Evolutionary conservation across 371 early-diverging fungal genomes (phyloP).

Genomic region (Saksenaea vasiformis): DNA sequence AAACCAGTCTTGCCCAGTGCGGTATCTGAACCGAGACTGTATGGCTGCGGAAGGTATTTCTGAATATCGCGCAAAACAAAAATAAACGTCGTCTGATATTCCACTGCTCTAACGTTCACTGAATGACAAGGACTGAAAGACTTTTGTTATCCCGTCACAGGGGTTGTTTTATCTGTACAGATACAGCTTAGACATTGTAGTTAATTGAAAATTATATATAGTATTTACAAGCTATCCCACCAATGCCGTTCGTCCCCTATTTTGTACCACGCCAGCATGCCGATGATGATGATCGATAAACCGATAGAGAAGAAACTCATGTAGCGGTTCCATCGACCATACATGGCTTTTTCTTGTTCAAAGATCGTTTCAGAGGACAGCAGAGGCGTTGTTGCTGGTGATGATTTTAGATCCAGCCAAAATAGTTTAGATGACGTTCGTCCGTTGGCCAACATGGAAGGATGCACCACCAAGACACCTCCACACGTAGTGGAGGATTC

Average conservation of each 20-base stretch:
- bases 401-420: neutral
- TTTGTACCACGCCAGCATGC: conserved; percentile 33
- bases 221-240: conserved; percentile 9
- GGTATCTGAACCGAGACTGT: no score
- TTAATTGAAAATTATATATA: neutral
- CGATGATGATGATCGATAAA: conserved; percentile 14
- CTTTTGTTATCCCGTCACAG: no score
- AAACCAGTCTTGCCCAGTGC: no score
- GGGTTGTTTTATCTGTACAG: no score
- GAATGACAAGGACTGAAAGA: no score
- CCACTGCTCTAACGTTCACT: no score
- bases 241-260: conserved; percentile 12
- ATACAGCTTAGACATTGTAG: no score
- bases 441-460: conserved; percentile 39
- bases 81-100: no score
- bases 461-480: conserved; percentile 22
- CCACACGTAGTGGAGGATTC: neutral
- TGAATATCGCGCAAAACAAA: no score
- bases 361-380: neutral
- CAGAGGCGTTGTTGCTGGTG: neutral
- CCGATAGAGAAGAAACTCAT: conserved; percentile 31
- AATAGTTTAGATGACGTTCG: conserved; percentile 17
- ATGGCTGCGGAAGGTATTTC: no score
- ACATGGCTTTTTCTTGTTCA: conserved; percentile 18
- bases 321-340: conserved; percentile 30